Base-by-base conservation (phyloP, 345 rosid species). In the Aquilaria sinensis region DNA sequence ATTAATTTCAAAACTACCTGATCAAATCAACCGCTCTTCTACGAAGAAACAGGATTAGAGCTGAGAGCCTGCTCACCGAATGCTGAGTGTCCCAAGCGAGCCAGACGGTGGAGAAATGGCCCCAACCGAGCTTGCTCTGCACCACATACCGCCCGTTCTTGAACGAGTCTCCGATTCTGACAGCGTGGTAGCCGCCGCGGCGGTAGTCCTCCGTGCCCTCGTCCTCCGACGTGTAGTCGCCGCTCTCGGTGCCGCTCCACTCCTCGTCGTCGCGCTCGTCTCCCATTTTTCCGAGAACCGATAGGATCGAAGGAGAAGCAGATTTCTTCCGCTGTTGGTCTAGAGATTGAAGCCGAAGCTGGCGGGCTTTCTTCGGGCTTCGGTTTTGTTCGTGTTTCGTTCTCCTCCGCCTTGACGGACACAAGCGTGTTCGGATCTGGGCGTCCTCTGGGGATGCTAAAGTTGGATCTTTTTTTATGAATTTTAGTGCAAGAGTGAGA, bases 51-150 rank as follows among this genome's bases (percentile, higher is more conserved):
- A n/a, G 55, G 30, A 30, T 51, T 15, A 51, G 30, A 51, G 29
- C 55, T 15, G 14, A 37, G 7, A 3, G 7, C 4, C 1, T 37
- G 12, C 14, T 31, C 78, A 86, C 93, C 4, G 81, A 73, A 23
- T 68, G 71, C 1, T 61, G 81, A 13, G 84, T 75, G 68, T 84
- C 93, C 89, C 89, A 86, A 52, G 84, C 85, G 60, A 86, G 93
- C 93, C 93, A 86, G 57, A 86, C 93, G 58, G 93, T 86, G 53
- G 93, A 86, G 83, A 86, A 86, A 74, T 86, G 89, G 31, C 92
- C 92, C 92, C 92, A 86, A 8, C 89, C 92, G 45, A 86, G 92
- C 74, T 86, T 83, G 55, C 79, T 68, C 72, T 84, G 90, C 23
- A 87, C 90, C 3, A 80, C 82, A 55, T 84, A 87, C 7, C 83